Conservation (phyloP, 441 rosid species). For the Populus hybrid region DNA sequence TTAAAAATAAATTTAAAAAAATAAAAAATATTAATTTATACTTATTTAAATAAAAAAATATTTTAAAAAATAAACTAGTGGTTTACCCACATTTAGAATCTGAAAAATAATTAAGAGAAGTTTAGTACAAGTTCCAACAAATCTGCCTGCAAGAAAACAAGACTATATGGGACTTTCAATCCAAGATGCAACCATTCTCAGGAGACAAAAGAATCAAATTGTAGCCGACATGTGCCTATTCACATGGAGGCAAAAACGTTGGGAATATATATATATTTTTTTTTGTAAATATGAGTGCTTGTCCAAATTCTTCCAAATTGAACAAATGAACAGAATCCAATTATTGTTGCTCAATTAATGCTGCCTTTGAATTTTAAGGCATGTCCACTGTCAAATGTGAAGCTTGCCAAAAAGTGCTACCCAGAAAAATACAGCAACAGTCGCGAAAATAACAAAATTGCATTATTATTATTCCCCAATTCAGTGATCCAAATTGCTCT, state of each 20-base stretch:
- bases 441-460: background rate
- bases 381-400: background rate
- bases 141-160: background rate
- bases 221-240: no score
- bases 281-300: no score
- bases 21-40: no score
- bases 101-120: no score
- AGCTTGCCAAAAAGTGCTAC: background rate
- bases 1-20: no score
- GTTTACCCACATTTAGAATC: no score
- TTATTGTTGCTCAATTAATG: background rate
- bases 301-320: background rate
- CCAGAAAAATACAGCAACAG: background rate
- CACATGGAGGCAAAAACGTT: no score
- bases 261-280: no score
- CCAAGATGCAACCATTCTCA: background rate
- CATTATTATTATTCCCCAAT: conserved; percentile 4
- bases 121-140: no score
- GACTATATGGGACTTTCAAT: no score
- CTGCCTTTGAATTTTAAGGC: background rate
- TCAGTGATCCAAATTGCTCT: conserved; percentile 11
- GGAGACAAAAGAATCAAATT: background rate
- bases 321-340: background rate
- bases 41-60: no score
- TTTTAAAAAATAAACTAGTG: no score